Base-by-base conservation (phyloP, 768 basidiomycete genomes). In the Mycena pura region DNA sequence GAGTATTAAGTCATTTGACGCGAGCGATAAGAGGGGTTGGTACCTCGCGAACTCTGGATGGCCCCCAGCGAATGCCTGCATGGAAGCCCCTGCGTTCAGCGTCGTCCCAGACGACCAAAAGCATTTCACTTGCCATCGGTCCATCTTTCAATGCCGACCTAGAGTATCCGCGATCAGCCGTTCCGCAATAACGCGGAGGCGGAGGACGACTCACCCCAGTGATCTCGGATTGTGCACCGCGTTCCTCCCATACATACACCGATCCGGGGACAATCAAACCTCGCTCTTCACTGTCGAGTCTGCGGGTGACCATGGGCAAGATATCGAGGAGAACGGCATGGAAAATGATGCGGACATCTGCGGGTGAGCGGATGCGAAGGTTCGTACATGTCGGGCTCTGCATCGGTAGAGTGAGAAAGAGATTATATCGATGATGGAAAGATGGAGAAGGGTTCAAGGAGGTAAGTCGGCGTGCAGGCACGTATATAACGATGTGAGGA, bases 181-280 rank as follows among this genome's bases (percentile, higher is more conserved):
- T 19, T 29, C 21, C 31, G n/a, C 48, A 15, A 24, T n/a, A 25
- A 21, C 11, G 19, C 24, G 21, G 13, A 43, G 44, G 36, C 17
- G 36, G 27, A 27, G 21, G 39, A 48, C 3, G 36, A 76, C 84
- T 71, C 74, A 91, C 89, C 63, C 90, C 89, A 58, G 88, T 89
- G 27, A 89, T 77, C 63, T 91, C 91, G 47, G 87, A 80, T 57
- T 88, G 85, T 38, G 89, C 84, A 0, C 87, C 87, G 54, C 92
- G 82, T 73, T 93, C 92, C 70, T 93, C 92, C 91, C 91, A 93
- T 15, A 93, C 91, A 67, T 90, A 93, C 7, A 92, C 87, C 49
- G 85, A 86, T 19, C 92, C 92, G 8, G 91, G 83, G n/a, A 81
- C 70, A 55, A 93, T 91, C 57, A 84, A 73, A 36, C 88, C 81